A percentile compares a stretch with the other conserved stretches of the same genome.
Conservation (phyloP, 345 rosid species). For the Ceriops zippeliana region DNA sequence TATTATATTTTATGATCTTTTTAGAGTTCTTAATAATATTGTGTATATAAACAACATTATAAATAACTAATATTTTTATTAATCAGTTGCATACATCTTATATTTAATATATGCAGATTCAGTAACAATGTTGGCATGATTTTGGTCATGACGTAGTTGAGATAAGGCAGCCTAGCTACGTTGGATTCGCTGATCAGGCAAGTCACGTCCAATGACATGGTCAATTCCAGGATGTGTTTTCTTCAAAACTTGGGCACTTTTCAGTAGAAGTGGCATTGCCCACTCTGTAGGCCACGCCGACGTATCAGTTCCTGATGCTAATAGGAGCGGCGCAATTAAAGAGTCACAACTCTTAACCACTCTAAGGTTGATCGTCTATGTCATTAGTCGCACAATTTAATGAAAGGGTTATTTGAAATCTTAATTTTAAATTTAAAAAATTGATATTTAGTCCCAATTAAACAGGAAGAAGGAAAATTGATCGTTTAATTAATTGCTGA, state of each 20-base stretch:
- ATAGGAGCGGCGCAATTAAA: constrained; percentile 24
- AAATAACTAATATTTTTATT: too few relatives aligned
- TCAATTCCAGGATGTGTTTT: constrained; percentile 50
- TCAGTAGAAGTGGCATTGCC: constrained; percentile 46
- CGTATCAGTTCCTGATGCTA: constrained; percentile 11
- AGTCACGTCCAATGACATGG: constrained; percentile 25
- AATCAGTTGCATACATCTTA: too few relatives aligned
- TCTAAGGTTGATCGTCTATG: neutral
- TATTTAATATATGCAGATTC: too few relatives aligned
- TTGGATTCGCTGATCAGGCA: constrained; percentile 47
- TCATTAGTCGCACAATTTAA: too few relatives aligned
- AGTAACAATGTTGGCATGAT: constrained; percentile 18
- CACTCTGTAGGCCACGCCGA: constrained; percentile 35
- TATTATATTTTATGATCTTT: too few relatives aligned
- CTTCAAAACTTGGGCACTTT: constrained; percentile 33
- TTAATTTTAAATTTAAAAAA: too few relatives aligned
- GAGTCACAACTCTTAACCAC: neutral
- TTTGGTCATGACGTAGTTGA: constrained; percentile 46
- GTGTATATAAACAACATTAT: too few relatives aligned
- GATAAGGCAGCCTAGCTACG: constrained; percentile 37
- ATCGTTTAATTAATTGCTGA: neutral
- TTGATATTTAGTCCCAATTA: too few relatives aligned
- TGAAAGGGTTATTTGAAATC: too few relatives aligned
- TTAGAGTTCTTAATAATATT: too few relatives aligned
- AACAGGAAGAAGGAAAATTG: neutral